phyloP scores from a whole-genome alignment of 2,329 filamentous ascomycete genomes.

The Endoconidiophora laricicola region DNA sequence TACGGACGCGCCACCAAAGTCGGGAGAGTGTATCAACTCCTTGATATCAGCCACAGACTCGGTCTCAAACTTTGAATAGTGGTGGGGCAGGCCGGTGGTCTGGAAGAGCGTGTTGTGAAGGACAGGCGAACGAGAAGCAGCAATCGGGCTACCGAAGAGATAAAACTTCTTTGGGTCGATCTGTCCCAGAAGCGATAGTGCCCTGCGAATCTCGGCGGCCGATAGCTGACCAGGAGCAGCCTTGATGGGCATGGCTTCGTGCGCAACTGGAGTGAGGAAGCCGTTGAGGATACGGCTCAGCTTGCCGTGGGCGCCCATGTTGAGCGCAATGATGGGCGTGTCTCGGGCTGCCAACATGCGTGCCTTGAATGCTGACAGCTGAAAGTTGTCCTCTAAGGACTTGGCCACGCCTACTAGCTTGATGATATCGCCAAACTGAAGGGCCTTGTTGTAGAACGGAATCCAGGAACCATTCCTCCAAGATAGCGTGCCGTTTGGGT shows the following conservation, averaged over 20 bases:
- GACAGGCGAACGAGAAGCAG: constrained; percentile 66
- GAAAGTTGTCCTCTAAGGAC: constrained; percentile 69
- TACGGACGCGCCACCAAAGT: constrained; percentile 86
- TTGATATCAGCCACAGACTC: constrained; percentile 42
- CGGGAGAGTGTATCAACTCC: constrained; percentile 46
- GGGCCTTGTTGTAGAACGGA: constrained; percentile 70
- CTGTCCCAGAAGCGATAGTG: constrained; percentile 61
- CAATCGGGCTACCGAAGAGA: constrained; percentile 75
- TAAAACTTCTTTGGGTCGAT: constrained; percentile 63
- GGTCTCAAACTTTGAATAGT: constrained; percentile 66
- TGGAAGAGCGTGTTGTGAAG: constrained; percentile 78
- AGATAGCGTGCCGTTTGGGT: constrained; percentile 59
- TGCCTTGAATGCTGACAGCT: constrained; percentile 63
- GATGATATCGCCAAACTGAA: constrained; percentile 83
- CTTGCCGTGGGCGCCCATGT: constrained; percentile 82
- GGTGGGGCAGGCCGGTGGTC: constrained; percentile 63
- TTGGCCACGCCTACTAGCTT: constrained; percentile 79
- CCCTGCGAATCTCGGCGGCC: constrained; percentile 70
- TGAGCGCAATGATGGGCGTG: constrained; percentile 81
- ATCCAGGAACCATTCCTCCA: constrained; percentile 94
- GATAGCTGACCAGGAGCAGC: constrained; percentile 89
- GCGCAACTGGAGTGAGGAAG: constrained; percentile 90
- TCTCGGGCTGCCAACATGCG: constrained; percentile 57
- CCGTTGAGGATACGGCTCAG: constrained; percentile 77
- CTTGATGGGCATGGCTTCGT: constrained; percentile 76